phyloP scores from a whole-genome alignment of 1,139 yeast genomes.

The Candida dubliniensis region DNA sequence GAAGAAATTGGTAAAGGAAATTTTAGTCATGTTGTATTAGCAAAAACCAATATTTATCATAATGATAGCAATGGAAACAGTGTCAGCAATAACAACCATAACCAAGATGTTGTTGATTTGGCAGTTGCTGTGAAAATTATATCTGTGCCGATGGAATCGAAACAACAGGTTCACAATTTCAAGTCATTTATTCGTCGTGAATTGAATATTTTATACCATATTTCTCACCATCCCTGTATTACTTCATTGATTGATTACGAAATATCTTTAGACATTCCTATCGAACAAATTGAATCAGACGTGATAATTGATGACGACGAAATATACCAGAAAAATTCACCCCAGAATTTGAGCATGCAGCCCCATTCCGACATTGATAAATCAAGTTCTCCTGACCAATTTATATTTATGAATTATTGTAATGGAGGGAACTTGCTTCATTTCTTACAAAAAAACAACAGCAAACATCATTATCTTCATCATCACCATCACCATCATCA shows the following conservation, averaged over 20 bases:
- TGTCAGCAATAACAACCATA: not conserved
- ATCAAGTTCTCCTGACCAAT: conserved; percentile 25
- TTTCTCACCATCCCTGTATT: conserved; percentile 48
- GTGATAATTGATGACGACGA: conserved; percentile 13
- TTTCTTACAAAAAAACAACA: conserved; percentile 39
- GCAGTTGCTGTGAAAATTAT: conserved; percentile 46
- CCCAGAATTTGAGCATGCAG: not conserved
- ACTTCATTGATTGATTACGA: conserved; percentile 36
- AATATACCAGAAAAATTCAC: not conserved
- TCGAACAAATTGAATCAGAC: conserved; percentile 22
- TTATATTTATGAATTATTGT: conserved; percentile 73
- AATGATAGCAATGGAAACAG: conserved; percentile 18
- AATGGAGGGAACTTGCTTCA: conserved; percentile 82
- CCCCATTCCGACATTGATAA: not conserved
- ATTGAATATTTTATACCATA: conserved; percentile 56
- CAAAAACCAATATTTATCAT: conserved; percentile 17
- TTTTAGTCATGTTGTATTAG: conserved; percentile 58
- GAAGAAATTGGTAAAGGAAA: conserved; percentile 56
- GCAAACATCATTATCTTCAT: conserved; percentile 15
- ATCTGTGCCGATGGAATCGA: conserved; percentile 30
- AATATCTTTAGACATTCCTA: conserved; percentile 23
- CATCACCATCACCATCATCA: conserved; percentile 17
- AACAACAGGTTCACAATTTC: conserved; percentile 37
- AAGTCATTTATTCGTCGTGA: conserved; percentile 77
- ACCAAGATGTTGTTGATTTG: conserved; percentile 6